phyloP scores from a whole-genome alignment of 176 grass and related monocot species.

The Carex littledalei region DNA sequence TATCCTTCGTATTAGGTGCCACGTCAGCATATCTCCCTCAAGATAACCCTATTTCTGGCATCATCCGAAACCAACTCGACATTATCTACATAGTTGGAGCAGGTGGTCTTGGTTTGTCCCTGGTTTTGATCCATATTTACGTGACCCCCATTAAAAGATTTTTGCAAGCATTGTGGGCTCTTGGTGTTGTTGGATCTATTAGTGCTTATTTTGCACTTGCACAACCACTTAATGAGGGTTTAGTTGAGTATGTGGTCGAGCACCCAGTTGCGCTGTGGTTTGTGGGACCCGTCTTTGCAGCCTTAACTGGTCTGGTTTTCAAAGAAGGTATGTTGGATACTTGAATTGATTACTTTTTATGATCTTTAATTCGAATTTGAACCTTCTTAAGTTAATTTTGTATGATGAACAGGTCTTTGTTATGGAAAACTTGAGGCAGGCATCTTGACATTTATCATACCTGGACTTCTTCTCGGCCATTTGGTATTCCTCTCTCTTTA shows the following conservation, averaged over 20 bases:
- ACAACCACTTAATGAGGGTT: constrained; percentile 43
- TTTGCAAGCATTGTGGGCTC: constrained; percentile 65
- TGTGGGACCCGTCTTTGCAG: constrained; percentile 68
- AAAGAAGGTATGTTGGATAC: constrained; percentile 59
- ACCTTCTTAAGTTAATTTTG: not conserved
- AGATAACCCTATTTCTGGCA: constrained; percentile 37
- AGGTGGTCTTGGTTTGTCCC: constrained; percentile 62
- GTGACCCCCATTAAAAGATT: constrained; percentile 76
- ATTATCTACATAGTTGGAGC: constrained; percentile 49
- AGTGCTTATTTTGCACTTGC: constrained; percentile 45
- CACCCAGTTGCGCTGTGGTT: constrained; percentile 57
- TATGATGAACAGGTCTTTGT: constrained; percentile 52
- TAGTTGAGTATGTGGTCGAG: constrained; percentile 52
- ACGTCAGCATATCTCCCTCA: constrained; percentile 54
- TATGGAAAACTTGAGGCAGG: constrained; percentile 90
- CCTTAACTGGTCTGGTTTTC: constrained; percentile 83
- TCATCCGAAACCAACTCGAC: constrained; percentile 39
- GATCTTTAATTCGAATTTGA: not conserved
- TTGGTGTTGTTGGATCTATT: constrained; percentile 51
- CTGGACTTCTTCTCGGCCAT: constrained; percentile 83
- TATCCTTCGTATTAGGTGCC: constrained; percentile 45
- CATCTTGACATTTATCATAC: constrained; percentile 84
- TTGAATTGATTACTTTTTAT: not conserved
- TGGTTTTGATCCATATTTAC: constrained; percentile 79
- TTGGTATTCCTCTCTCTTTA: constrained; percentile 36